Conservation (phyloP, 2,329 filamentous ascomycete genomes). For the Chaetomium olivaceum region DNA sequence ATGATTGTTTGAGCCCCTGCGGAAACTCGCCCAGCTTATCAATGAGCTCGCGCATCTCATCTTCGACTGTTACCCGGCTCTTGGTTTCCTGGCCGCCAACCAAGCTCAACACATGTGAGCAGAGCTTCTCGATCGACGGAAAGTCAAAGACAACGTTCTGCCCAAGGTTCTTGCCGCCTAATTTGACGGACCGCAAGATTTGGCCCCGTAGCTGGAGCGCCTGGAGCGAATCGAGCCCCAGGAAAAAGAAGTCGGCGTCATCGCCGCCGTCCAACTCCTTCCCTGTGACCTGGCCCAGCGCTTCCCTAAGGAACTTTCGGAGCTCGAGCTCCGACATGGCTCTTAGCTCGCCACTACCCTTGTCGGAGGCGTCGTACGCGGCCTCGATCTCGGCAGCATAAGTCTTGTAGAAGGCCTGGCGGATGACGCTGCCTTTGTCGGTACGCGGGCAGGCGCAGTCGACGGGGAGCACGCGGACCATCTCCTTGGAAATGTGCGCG, state of each 20-base stretch:
- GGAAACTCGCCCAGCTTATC: not conserved
- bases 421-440: slow-evolving; percentile 4
- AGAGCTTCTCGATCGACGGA: slow-evolving; percentile 10
- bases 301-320: not conserved
- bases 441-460: slow-evolving; percentile 4
- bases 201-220: slow-evolving; percentile 5
- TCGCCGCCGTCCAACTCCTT: not conserved
- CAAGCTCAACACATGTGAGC: not conserved
- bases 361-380: not conserved
- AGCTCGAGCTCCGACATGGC: not conserved
- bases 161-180: not conserved
- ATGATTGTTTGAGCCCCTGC: not conserved
- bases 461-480: not conserved
- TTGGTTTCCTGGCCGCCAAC: not conserved
- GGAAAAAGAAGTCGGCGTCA: slow-evolving; percentile 6
- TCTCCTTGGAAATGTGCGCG: slow-evolving; percentile 1
- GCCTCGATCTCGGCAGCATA: slow-evolving; percentile 4
- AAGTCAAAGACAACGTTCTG: slow-evolving; percentile 6
- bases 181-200: not conserved
- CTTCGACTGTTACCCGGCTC: not conserved
- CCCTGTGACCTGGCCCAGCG: not conserved
- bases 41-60: slow-evolving; percentile 1
- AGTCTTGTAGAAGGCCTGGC: not conserved
- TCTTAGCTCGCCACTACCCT: not conserved
- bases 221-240: slow-evolving; percentile 8